Evolutionary conservation across 768 basidiomycete species (phyloP), one percentile per base, ranked within the genome.

Genomic region (Serendipita sp.): DNA sequence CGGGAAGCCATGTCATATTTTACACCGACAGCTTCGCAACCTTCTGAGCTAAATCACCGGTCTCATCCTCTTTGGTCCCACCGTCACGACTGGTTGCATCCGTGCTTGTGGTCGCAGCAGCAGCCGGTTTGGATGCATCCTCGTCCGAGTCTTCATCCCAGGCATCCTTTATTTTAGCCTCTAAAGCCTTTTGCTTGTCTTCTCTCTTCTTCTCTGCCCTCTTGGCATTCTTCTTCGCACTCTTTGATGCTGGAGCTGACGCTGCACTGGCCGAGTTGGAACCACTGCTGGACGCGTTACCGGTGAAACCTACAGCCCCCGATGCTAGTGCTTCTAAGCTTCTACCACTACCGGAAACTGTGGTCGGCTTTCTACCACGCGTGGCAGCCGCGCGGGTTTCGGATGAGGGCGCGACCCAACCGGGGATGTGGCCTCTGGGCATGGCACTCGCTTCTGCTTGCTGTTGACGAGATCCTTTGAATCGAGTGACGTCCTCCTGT

Each of bases 401-500:
- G 34, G 79, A 69, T 1, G 83, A 74, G 13, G 86, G 82, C 31
- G 88, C 80, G 11, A 79, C 75, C 88, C 89, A 90, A 48, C 92
- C 87, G 64, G 90, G 77, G 69, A 91, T 83, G 69, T 88, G 85
- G n/a, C 87, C 86, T 72, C 87, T 87, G 36, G 87, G 84, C 3
- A 87, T 74, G 2, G 79, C 67, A 67, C 74, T 79, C 29, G 79
- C 73, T 65, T 91, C 90, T 77, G 83, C 80, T 71, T 84, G 82
- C 62, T 83, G 79, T 72, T 91, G 88, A 62, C 84, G 83, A 50
- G 83, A 81, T 45, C 88, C 83, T 63, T 90, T 82, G 74, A 93
- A 97, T 55, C 85, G 83, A n/a, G 82, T 80, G 5, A 94, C 81
- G 74, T 97, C 93, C 73, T 97, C 93, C 74, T 93, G 91, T 0